These are phyloP conservation scores for Fusarium annulatum DNA, from an alignment of 2,329 filamentous ascomycete species.

Conservation along the genomic window DNA sequence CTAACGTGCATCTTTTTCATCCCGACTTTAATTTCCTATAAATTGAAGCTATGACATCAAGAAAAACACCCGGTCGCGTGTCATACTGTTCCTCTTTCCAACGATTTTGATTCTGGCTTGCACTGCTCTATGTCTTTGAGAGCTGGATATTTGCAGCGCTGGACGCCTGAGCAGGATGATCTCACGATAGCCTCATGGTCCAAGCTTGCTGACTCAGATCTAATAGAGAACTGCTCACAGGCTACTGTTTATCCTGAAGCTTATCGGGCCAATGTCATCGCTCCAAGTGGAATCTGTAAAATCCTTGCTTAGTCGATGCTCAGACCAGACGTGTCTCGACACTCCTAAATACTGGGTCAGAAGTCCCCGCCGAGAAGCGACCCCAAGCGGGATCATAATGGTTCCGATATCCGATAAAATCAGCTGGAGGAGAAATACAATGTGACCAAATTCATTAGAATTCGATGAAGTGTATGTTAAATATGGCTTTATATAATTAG, in stretches of 20 bases:
- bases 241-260: accelerated
- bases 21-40: not conserved
- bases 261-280: not conserved
- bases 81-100: accelerated
- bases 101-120: accelerated
- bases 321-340: not conserved
- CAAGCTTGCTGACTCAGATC: not conserved
- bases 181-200: not conserved
- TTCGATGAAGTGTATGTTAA: accelerated
- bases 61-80: accelerated
- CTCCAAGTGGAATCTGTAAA: not conserved
- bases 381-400: accelerated
- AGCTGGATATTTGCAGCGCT: accelerated
- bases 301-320: not conserved
- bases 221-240: not conserved
- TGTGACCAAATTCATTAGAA: accelerated
- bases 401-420: not conserved
- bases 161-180: accelerated
- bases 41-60: accelerated
- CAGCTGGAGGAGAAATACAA: accelerated
- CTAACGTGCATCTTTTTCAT: not conserved
- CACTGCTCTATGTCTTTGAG: not conserved
- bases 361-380: not conserved
- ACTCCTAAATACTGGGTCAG: accelerated
- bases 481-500: accelerated